Base-by-base conservation (phyloP, 345 rosid species). In the Murraya koenigii region DNA sequence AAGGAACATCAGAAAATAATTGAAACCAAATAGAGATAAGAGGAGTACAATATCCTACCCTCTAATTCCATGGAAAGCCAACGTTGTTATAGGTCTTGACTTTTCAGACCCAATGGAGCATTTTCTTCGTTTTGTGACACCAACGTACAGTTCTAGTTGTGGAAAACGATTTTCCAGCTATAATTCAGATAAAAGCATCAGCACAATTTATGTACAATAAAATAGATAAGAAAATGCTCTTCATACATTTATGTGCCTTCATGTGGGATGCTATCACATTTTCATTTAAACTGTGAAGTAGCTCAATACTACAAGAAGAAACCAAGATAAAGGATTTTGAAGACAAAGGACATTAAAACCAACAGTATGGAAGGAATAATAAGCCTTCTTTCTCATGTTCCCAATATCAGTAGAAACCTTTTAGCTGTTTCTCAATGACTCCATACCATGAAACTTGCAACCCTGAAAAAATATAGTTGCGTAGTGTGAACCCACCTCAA, bases 91-190 rank as follows among this genome's bases (percentile, higher is more conserved):
- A 71, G 62, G 54, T 81, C 80, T 81, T 14, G 87, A 73, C 87
- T 88, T 86, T 74, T 89, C 92, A 69, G 82, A 80, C 52, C 92
- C 90, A 84, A 84, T 74, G 7, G 83, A 78, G 83, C 83, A 86
- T 77, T 80, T 90, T 80, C 95, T 86, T 77, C 82, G 84, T 81
- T 87, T 89, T 32, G 83, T 76, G 30, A 95, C 92, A 32, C 97
- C 92, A 19, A 95, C 84, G 78, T 85, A 92, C 35, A 86, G 77
- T 60, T 89, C 89, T 64, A 74, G 60, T 49, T 26, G 69, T 75
- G 71, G 85, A 22, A 81, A 30, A 23, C 25, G 80, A 78, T 88
- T 80, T 44, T 62, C 91, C 83, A 90, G 36, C 97, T 93, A 86
- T 60, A 68, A 54, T 67, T 84, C 60, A 77, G 69, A 74, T 22